A percentile compares a stretch with the other conserved stretches of the same genome.
These are phyloP conservation scores for Blastosporella zonata DNA, from an alignment of 1,284 basidiomycete genomes.

Conservation along the genomic window DNA sequence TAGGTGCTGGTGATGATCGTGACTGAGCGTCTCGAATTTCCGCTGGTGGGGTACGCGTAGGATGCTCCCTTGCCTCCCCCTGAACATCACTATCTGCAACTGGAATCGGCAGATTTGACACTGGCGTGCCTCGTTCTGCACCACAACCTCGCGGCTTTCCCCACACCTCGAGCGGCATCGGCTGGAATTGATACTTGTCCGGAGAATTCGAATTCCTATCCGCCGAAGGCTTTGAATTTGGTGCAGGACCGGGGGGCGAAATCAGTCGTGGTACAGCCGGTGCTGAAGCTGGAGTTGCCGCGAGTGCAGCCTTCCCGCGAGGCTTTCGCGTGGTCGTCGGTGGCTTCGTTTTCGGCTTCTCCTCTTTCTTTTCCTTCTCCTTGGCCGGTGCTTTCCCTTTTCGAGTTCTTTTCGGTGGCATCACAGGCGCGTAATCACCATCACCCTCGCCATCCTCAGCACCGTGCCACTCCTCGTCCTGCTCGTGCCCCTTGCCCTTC, in stretches of 20 bases:
- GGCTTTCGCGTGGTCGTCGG: constrained; percentile 12
- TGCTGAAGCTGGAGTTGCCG: constrained; percentile 5
- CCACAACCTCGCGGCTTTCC: too few species aligned
- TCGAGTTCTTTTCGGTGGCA: constrained; percentile 12
- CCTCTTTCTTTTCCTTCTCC: constrained; percentile 19
- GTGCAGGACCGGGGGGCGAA: constrained; percentile 21
- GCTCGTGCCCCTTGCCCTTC: constrained; percentile 16
- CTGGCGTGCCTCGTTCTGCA: neutral
- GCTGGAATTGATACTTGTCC: neutral
- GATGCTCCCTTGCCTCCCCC: neutral
- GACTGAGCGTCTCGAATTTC: constrained; percentile 3
- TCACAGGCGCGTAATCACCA: constrained; percentile 1
- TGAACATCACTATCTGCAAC: neutral
- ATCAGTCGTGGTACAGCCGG: constrained; percentile 22
- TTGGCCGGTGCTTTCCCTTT: constrained; percentile 18
- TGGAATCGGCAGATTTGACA: neutral
- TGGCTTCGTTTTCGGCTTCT: constrained; percentile 10
- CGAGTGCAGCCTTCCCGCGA: constrained; percentile 10
- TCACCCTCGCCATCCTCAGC: constrained; percentile 3
- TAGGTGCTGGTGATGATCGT: neutral
- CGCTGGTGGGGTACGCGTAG: constrained; percentile 6
- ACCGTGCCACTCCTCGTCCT: constrained; percentile 4
- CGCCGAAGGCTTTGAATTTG: constrained; percentile 1
- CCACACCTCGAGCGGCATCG: neutral
- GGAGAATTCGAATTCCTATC: constrained; percentile 1